Evolutionary conservation across 495 filamentous ascomycete genomes (phyloP).

Genomic region (Amphirosellinia nigrospora): DNA sequence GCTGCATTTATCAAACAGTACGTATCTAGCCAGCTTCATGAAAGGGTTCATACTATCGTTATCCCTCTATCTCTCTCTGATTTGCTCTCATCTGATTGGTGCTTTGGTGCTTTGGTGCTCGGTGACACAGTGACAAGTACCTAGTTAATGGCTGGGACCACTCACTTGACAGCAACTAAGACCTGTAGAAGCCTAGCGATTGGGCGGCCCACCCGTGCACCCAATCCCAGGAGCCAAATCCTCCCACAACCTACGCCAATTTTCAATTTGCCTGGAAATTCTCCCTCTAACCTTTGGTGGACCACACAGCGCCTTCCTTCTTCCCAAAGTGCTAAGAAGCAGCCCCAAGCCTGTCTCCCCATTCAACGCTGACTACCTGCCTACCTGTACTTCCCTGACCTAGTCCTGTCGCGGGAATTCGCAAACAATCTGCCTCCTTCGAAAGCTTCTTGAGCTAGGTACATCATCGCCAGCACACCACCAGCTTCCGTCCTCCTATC

Average conservation of each 20-base stretch:
- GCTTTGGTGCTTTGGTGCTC: slow-evolving; percentile 13
- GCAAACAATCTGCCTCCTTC: slow-evolving; percentile 26
- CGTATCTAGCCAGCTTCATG: background rate
- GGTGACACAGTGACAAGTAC: too few relatives aligned
- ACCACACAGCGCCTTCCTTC: slow-evolving; percentile 1
- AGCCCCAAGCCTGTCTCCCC: slow-evolving; percentile 8
- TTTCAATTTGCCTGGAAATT: slow-evolving; percentile 16
- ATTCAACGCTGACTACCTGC: slow-evolving; percentile 6
- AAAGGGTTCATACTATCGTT: background rate
- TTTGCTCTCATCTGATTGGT: background rate
- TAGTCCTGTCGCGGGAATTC: slow-evolving; percentile 27
- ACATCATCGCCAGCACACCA: slow-evolving; percentile 13
- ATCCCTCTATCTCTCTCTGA: background rate
- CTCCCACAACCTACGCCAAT: background rate
- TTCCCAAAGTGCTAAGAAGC: background rate
- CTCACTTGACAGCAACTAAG: background rate
- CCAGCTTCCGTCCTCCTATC: background rate
- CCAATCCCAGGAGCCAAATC: background rate
- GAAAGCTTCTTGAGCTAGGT: slow-evolving; percentile 19
- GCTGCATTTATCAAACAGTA: background rate
- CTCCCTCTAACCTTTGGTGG: slow-evolving; percentile 1
- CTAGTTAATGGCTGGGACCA: too few relatives aligned
- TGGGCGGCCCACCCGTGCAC: background rate
- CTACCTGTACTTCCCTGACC: background rate
- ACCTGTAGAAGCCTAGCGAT: background rate